Evolutionary conservation across 1,284 basidiomycete genomes (phyloP).

Genomic region (Melanopsichium pennsylvanicum): DNA sequence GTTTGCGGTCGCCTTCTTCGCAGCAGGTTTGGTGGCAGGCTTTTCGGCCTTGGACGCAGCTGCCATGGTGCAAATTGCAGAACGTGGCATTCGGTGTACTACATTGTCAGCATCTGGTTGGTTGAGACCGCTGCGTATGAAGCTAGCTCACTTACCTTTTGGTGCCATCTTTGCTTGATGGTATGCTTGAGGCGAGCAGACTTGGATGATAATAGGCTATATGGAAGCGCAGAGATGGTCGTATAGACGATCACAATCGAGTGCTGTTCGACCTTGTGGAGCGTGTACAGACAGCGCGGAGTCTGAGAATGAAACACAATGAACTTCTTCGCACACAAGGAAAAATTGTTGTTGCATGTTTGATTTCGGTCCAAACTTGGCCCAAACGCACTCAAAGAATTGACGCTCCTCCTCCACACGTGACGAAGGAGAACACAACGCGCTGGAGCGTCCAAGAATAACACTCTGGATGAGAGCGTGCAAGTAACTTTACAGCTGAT

Average conservation of each 20-base stretch:
- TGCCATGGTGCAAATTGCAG: constrained; percentile 1
- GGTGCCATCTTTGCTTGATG: constrained; percentile 18
- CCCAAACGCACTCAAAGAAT: constrained; percentile 4
- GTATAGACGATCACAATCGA: background rate
- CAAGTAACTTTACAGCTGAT: too few relatives aligned
- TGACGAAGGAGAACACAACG: constrained; percentile 23
- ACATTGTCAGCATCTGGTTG: constrained; percentile 9
- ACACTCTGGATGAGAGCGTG: background rate
- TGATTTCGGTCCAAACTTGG: constrained; percentile 11
- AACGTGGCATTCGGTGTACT: too few relatives aligned
- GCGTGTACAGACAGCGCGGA: background rate
- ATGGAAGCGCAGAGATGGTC: background rate
- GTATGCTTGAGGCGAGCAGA: background rate
- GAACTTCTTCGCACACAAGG: constrained; percentile 30
- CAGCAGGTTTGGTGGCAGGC: constrained; percentile 13
- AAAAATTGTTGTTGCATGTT: constrained; percentile 11
- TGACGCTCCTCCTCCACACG: constrained; percentile 26
- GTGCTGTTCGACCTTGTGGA: background rate
- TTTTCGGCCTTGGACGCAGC: constrained; percentile 21
- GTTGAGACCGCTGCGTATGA: too few relatives aligned
- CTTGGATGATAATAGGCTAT: background rate
- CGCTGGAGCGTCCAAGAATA: constrained; percentile 3
- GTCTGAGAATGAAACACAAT: constrained; percentile 17
- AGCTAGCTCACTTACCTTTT: constrained; percentile 11
- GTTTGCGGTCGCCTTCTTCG: constrained; percentile 16